Percentiles rank a stretch among this genome's conserved stretches.
Conservation (phyloP, 352 stramenopile genomes). For the Phytophthora sojae region DNA sequence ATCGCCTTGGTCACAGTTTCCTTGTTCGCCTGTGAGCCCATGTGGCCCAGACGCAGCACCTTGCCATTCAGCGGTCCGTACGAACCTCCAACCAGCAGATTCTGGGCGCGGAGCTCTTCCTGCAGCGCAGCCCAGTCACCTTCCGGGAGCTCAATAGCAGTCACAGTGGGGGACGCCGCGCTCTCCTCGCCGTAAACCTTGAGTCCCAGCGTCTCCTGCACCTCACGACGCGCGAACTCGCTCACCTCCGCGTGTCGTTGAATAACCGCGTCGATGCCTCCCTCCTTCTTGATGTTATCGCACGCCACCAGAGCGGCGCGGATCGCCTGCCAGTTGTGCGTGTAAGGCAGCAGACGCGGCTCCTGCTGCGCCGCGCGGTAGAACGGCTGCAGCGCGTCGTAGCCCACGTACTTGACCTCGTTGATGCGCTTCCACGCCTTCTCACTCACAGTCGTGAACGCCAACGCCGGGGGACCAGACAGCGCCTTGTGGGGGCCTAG, state of each 20-base stretch:
- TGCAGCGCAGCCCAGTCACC: slow-evolving; percentile 42
- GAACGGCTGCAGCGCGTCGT: slow-evolving; percentile 61
- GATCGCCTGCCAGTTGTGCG: slow-evolving; percentile 67
- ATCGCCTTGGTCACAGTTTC: slow-evolving; percentile 46
- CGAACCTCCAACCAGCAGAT: slow-evolving; percentile 53
- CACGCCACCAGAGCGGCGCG: slow-evolving; percentile 49
- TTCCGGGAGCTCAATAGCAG: slow-evolving; percentile 49
- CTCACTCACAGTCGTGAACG: slow-evolving; percentile 58
- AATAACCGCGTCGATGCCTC: slow-evolving; percentile 39
- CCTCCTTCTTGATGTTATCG: slow-evolving; percentile 44
- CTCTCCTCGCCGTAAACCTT: slow-evolving; percentile 46
- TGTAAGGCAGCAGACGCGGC: slow-evolving; percentile 57
- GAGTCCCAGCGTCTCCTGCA: slow-evolving; percentile 39
- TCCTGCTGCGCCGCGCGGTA: slow-evolving; percentile 38
- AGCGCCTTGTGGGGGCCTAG: slow-evolving; percentile 57
- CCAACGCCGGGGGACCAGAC: slow-evolving; percentile 51
- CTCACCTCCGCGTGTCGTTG: slow-evolving; percentile 47
- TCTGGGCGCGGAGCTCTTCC: slow-evolving; percentile 39
- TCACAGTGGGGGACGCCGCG: slow-evolving; percentile 55
- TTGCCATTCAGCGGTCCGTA: slow-evolving; percentile 55
- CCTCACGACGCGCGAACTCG: slow-evolving; percentile 41
- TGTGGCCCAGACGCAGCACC: slow-evolving; percentile 63
- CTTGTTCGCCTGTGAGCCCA: slow-evolving; percentile 58
- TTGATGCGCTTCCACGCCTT: slow-evolving; percentile 58
- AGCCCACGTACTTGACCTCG: slow-evolving; percentile 52